A percentile compares a stretch with the other conserved stretches of the same genome.
These are phyloP conservation scores for Solanum rostratum DNA, from an alignment of 257 asterid species.

Conservation along the genomic window DNA sequence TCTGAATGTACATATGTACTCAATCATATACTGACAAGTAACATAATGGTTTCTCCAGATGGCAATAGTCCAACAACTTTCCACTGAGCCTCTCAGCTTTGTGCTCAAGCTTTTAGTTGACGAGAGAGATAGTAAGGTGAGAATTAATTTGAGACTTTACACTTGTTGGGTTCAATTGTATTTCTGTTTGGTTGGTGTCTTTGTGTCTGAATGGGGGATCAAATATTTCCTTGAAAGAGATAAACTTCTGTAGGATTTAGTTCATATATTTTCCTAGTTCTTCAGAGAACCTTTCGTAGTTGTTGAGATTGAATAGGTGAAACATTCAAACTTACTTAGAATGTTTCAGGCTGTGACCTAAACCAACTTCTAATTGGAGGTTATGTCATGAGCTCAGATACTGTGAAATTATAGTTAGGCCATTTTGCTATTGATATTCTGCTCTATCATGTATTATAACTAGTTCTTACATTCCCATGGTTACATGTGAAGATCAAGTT, in stretches of 20 bases:
- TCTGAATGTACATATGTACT: neutral
- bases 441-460: neutral
- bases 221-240: neutral
- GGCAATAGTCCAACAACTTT: slow-evolving; percentile 57
- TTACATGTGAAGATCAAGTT: neutral
- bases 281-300: neutral
- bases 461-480: neutral
- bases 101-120: slow-evolving; percentile 20
- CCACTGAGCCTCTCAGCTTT: slow-evolving; percentile 42
- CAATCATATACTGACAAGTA: neutral
- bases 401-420: neutral
- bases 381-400: neutral
- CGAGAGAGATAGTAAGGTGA: slow-evolving; percentile 42
- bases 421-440: neutral
- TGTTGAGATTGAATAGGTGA: neutral
- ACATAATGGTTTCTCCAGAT: slow-evolving; percentile 37
- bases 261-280: neutral
- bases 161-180: neutral
- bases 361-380: neutral
- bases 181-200: slow-evolving; percentile 1
- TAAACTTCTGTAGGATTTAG: neutral
- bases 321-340: neutral
- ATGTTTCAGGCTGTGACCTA: neutral
- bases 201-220: neutral
- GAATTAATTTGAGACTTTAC: neutral